phyloP scores from a whole-genome alignment of 2,329 filamentous ascomycete species.

The Rhinocladiella similis region DNA sequence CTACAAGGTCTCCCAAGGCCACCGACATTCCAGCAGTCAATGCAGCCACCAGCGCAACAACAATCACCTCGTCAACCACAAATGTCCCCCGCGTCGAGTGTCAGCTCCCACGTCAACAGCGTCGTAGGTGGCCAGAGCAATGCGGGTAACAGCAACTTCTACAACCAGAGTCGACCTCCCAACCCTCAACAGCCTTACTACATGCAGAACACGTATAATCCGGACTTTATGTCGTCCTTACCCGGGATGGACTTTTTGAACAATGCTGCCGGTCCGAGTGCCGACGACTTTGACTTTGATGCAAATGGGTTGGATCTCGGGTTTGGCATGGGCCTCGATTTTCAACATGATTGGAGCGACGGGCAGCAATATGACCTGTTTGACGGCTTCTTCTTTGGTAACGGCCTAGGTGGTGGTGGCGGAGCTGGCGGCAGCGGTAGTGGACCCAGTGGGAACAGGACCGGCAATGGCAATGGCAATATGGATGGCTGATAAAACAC shows the following conservation, averaged over 20 bases:
- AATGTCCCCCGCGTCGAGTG: slow-evolving; percentile 18
- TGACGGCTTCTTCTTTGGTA: slow-evolving; percentile 58
- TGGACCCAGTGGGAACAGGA: neutral
- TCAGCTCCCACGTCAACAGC: slow-evolving; percentile 20
- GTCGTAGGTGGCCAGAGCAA: slow-evolving; percentile 8
- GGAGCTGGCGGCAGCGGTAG: slow-evolving; percentile 5
- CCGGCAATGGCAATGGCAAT: neutral
- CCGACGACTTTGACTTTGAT: slow-evolving; percentile 33
- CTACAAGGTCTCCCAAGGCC: slow-evolving; percentile 13
- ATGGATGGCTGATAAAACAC: neutral
- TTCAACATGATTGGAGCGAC: slow-evolving; percentile 51
- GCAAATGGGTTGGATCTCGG: slow-evolving; percentile 36
- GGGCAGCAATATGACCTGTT: slow-evolving; percentile 50
- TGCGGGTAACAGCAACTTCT: slow-evolving; percentile 3
- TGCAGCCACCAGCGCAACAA: slow-evolving; percentile 7
- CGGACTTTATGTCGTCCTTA: slow-evolving; percentile 30
- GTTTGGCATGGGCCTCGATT: slow-evolving; percentile 41
- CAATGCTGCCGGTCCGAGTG: slow-evolving; percentile 25
- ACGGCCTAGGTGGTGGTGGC: slow-evolving; percentile 22
- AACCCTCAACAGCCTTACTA: slow-evolving; percentile 16
- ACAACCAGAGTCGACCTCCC: slow-evolving; percentile 3
- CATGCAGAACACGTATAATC: slow-evolving; percentile 28
- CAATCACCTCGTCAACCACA: slow-evolving; percentile 13
- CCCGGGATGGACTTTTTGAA: slow-evolving; percentile 29
- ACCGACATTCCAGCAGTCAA: neutral